These are phyloP conservation scores for Cladobotryum protrusum DNA, from an alignment of 2,329 filamentous ascomycete species.

Conservation along the genomic window DNA sequence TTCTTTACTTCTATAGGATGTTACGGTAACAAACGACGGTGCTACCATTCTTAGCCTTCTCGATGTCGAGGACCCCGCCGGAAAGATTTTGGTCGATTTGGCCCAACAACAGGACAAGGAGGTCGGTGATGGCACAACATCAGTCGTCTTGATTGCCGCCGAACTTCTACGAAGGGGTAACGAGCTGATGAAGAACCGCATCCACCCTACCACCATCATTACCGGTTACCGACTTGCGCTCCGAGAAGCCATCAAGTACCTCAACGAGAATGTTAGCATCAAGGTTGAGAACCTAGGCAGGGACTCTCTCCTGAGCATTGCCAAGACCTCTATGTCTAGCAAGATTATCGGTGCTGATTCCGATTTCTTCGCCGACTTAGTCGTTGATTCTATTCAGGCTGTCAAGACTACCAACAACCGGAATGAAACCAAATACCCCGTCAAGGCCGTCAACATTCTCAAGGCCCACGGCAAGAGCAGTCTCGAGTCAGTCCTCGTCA, in stretches of 20 bases:
- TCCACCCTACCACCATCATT: conserved; percentile 99
- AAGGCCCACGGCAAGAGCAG: conserved; percentile 96
- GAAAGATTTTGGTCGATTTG: conserved; percentile 95
- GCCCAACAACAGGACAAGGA: conserved; percentile 99
- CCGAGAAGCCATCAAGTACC: conserved; percentile 94
- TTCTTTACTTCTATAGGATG: conserved; percentile 54
- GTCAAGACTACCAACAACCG: conserved; percentile 91
- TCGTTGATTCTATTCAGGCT: conserved; percentile 90
- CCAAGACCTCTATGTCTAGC: conserved; percentile 98
- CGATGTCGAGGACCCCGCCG: conserved; percentile 95
- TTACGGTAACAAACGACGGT: conserved; percentile 97
- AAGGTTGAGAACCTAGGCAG: conserved; percentile 89
- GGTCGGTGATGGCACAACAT: conserved; percentile 96
- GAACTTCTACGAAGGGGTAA: conserved; percentile 91
- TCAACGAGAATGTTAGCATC: conserved; percentile 96
- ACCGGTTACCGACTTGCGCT: conserved; percentile 94
- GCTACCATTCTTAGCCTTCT: conserved; percentile 92
- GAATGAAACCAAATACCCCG: conserved; percentile 90
- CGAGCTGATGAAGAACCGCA: conserved; percentile 99
- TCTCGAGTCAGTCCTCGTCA: conserved; percentile 81
- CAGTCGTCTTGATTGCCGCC: conserved; percentile 92
- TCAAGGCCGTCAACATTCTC: conserved; percentile 97
- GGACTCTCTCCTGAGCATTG: conserved; percentile 88
- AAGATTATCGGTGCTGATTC: conserved; percentile 97
- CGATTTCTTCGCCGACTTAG: conserved; percentile 96